Base-by-base conservation (phyloP, 306 rosid genomes). In the Mucuna pruriens region DNA sequence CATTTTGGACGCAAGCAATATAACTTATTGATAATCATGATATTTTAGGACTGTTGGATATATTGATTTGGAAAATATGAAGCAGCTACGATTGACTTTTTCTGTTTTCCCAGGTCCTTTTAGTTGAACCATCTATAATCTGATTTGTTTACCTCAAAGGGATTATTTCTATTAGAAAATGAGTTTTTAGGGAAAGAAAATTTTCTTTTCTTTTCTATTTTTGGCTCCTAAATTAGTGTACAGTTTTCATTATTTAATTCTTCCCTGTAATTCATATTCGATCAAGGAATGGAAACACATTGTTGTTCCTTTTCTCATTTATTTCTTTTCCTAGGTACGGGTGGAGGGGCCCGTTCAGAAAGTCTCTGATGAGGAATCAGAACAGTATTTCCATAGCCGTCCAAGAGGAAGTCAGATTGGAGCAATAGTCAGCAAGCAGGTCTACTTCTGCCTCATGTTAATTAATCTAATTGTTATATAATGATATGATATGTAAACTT, bases 401-500 rank as follows among this genome's bases (percentile, higher is more conserved):
- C 99, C 99, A 63, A 88, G 84, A 75, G 99, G 99, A 82, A 93
- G 99, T 82, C 99, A 95, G 89, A 86, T 95, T 76, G 98, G 98
- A 85, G 99, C 99, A 77, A 88, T 91, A 57, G 99, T 82, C 82
- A 95, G 99, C 90, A 91, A 92, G 85, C 99, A 95, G 97, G 99
- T 95, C 83, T 74, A 29, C 80, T 49, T 90, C 82, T 83, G 48
- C 79, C 49, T 76, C 75, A 36, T 52, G 63, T 55, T 44, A 34
- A n/a, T n/a, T n/a, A 31, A 29, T 72, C 17, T 55, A 62, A 22
- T 60, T 57, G 29, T 70, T 80, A 65, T 70, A 25, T 74, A 51
- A 51, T 60, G 22, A 61, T 65, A 65, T 48, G 48, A 9, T 36
- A 60, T 68, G 49, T 82, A 16, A 39, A 69, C 82, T 71, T 70